These are phyloP conservation scores for Fusarium zealandicum DNA, from an alignment of 2,329 filamentous ascomycete species.

Conservation along the genomic window DNA sequence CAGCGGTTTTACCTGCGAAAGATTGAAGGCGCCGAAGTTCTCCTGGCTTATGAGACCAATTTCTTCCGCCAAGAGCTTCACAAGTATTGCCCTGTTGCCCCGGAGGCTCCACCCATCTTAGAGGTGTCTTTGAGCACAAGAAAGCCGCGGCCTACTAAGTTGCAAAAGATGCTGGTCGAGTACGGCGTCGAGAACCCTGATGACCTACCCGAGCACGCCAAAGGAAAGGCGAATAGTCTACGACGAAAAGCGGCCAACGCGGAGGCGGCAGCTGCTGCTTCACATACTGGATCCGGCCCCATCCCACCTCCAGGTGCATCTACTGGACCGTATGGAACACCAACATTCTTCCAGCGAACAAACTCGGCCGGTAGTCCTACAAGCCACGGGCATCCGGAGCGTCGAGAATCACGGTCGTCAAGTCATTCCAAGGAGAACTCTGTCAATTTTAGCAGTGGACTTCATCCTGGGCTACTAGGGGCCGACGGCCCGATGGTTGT, in stretches of 20 bases:
- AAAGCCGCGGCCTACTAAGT: conserved; percentile 94
- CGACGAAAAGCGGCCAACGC: conserved; percentile 75
- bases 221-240: conserved; percentile 76
- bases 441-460: conserved; percentile 50
- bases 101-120: conserved; percentile 82
- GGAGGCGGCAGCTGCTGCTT: conserved; percentile 56
- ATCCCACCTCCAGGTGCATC: conserved; percentile 32
- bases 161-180: conserved; percentile 91
- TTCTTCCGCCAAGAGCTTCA: conserved; percentile 96
- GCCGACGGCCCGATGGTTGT: conserved; percentile 53
- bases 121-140: conserved; percentile 89
- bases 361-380: conserved; percentile 27
- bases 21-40: conserved; percentile 94
- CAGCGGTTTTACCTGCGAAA: conserved; percentile 96
- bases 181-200: conserved; percentile 90
- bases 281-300: conserved; percentile 28
- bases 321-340: conserved; percentile 37
- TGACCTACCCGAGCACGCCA: conserved; percentile 82
- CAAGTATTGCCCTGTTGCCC: conserved; percentile 91
- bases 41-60: conserved; percentile 93
- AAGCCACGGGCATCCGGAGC: conserved; percentile 43
- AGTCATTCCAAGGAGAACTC: conserved; percentile 46
- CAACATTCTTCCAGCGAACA: conserved; percentile 37
- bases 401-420: conserved; percentile 36
- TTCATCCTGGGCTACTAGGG: conserved; percentile 55